Conservation (phyloP, 2,329 filamentous ascomycete genomes). For the Alternaria solani region DNA sequence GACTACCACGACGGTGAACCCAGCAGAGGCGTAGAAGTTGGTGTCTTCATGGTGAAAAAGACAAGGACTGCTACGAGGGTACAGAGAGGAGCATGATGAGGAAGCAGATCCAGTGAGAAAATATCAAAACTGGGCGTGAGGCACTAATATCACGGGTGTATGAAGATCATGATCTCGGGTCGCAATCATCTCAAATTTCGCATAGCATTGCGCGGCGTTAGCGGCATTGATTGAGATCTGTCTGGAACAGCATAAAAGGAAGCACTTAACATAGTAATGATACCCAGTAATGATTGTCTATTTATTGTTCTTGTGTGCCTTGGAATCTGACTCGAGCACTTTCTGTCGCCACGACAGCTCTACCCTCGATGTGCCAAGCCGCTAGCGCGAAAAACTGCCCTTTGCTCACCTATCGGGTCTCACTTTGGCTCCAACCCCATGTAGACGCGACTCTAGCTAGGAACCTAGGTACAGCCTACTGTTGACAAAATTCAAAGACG, state of each 20-base stretch:
- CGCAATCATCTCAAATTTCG: conserved; percentile 14
- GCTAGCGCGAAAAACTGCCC: conserved; percentile 36
- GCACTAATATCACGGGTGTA: conserved; percentile 1
- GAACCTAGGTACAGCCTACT: neutral
- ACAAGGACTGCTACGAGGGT: conserved; percentile 16
- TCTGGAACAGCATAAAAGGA: conserved; percentile 19
- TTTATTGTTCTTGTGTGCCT: neutral
- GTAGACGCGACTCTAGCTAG: conserved; percentile 1
- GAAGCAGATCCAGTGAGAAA: neutral
- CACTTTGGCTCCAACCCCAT: conserved; percentile 4
- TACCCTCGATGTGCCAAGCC: conserved; percentile 23
- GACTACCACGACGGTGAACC: conserved; percentile 56
- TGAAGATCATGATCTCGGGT: conserved; percentile 3
- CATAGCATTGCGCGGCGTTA: conserved; percentile 32
- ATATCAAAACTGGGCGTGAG: neutral
- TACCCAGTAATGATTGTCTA: conserved; percentile 9
- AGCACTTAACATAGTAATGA: conserved; percentile 24
- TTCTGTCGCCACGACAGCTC: conserved; percentile 11
- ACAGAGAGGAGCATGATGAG: conserved; percentile 7
- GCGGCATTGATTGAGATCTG: conserved; percentile 9
- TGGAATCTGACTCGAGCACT: neutral
- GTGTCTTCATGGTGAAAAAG: conserved; percentile 57
- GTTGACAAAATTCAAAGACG: neutral
- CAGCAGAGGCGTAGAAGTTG: conserved; percentile 56
- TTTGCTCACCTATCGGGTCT: conserved; percentile 8